Conservation (phyloP, 495 filamentous ascomycete species). For the Hypoxylon rickii region DNA sequence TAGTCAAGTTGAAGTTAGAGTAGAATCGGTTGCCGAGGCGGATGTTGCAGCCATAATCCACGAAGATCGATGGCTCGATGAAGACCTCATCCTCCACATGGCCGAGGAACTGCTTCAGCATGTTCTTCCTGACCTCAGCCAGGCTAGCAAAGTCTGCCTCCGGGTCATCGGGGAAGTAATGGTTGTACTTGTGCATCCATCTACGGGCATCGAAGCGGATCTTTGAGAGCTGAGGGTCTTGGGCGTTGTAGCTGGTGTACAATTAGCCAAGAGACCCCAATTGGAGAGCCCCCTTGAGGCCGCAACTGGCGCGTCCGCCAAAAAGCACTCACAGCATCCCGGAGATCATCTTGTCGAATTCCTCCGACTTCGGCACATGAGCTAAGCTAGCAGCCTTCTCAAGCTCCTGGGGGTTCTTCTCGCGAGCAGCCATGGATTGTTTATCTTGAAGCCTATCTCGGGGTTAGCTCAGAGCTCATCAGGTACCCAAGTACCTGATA, state of each 20-base stretch:
- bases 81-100: constrained; percentile 49
- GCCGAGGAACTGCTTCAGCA: constrained; percentile 50
- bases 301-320: background rate
- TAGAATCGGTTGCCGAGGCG: constrained; percentile 61
- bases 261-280: background rate
- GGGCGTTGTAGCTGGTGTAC: constrained; percentile 47
- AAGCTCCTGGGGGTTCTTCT: constrained; percentile 52
- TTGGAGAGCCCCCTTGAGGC: background rate
- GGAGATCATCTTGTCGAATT: constrained; percentile 61
- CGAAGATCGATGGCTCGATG: constrained; percentile 56
- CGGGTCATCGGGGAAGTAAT: constrained; percentile 49
- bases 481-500: background rate
- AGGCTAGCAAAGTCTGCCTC: constrained; percentile 44
- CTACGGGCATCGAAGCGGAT: constrained; percentile 54
- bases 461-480: background rate
- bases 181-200: constrained; percentile 53
- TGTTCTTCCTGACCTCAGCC: constrained; percentile 37
- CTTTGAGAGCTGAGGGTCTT: constrained; percentile 44
- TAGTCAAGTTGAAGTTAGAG: constrained; percentile 75
- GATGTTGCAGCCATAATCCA: constrained; percentile 63
- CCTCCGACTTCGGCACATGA: constrained; percentile 52
- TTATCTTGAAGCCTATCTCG: background rate
- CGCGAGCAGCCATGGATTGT: constrained; percentile 43
- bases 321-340: constrained; percentile 52
- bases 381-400: constrained; percentile 48